These are phyloP conservation scores for Peronosclerospora sorghi DNA, from an alignment of 352 stramenopile species.

Conservation along the genomic window DNA sequence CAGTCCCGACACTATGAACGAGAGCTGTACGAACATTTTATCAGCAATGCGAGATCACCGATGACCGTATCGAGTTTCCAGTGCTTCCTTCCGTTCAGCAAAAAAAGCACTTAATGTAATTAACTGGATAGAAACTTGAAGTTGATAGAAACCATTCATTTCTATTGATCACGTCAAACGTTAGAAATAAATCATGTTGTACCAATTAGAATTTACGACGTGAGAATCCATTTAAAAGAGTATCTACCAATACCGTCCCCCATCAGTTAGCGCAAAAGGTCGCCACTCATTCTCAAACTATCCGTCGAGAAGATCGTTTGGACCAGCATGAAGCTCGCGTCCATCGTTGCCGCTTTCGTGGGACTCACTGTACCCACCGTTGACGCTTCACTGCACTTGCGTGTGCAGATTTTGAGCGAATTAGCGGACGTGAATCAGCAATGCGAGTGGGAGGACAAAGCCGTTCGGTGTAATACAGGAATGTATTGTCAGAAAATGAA, in stretches of 20 bases:
- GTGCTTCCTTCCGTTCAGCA: no score
- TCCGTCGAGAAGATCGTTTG: slow-evolving; percentile 1
- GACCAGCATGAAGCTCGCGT: slow-evolving; percentile 9
- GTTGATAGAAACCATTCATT: not conserved
- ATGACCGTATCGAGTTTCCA: no score
- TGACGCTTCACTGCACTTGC: slow-evolving; percentile 9
- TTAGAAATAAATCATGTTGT: not conserved
- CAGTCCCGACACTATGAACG: no score
- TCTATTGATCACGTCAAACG: not conserved
- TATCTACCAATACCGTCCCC: not conserved
- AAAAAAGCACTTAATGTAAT: no score
- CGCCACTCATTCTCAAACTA: slow-evolving; percentile 12
- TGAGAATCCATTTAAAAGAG: not conserved
- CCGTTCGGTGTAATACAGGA: slow-evolving; percentile 15
- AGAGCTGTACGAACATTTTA: no score
- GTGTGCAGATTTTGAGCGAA: slow-evolving; percentile 18
- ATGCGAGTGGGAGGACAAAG: slow-evolving; percentile 22
- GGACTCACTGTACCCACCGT: not conserved
- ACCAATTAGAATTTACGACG: no score
- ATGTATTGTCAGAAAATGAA: slow-evolving; percentile 19
- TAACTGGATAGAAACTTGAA: not conserved
- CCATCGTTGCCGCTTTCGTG: slow-evolving; percentile 9
- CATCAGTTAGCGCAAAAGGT: not conserved
- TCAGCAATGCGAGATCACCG: no score
- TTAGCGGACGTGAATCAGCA: slow-evolving; percentile 13